Base-by-base conservation (phyloP, 306 rosid species). In the Cyclanthera cordifolia region DNA sequence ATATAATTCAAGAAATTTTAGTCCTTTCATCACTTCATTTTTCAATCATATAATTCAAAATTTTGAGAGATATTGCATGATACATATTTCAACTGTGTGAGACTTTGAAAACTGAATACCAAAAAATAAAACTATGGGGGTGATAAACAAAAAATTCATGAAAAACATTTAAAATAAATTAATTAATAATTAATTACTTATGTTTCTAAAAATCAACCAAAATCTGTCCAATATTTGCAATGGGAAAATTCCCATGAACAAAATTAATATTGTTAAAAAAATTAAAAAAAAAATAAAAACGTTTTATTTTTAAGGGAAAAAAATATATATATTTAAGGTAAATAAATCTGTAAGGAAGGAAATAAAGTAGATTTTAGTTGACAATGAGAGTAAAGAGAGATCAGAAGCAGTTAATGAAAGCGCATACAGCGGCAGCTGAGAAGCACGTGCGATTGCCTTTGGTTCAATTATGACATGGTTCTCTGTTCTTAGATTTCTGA, bases 401-500 rank as follows among this genome's bases (percentile, higher is more conserved):
- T 39, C 11, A 61, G 69, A 60, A 23, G 3, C 23, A 11, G 3
- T 60, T 17, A 60, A 60, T 34, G 16, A 60, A 34, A 17, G 69
- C 30, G 69, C 69, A 60, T 57, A 4, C 48, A 58, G 7, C 48
- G 48, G 67, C 67, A 2, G 67, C 48, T 37, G 67, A 60, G 51
- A 37, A 61, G 48, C 69, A 61, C 69, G 69, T 61, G 69, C 17
- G n/a, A 41, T 34, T 61, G 51, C 48, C 21, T 30, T 58, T 58
- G 3, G 30, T n/a, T 21, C 65, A 7, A 55, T 55, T 58, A 58
- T 58, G 54, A n/a, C 54, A 50, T 50, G 23, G 23, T 7, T 50
- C 23, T 17, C 23, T 17, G 54, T 17, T 17, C 21, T 17, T 50
- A 50, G 23, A 17, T 50, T 57, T 27, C 64, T 57, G 41, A 54